Evolutionary conservation across 2,329 filamentous ascomycete species (phyloP), one percentile per base, ranked within the genome.

Genomic region (Xylaria digitata): DNA sequence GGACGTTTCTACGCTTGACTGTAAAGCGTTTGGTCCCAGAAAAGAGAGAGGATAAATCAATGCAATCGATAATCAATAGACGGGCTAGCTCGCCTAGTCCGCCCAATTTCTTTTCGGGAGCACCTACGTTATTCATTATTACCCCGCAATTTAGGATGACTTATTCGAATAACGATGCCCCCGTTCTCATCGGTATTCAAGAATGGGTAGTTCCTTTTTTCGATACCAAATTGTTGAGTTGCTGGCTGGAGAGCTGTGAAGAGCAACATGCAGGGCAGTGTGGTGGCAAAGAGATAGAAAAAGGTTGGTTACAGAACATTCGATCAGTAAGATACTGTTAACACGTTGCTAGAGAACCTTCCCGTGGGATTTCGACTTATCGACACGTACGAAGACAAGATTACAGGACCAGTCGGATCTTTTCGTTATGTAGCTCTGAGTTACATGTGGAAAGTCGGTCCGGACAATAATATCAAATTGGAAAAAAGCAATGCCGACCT

Each of bases 391-490:
- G 50, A 54, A 54, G 50, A 54, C 6, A 46, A 46, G 3, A 37
- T 57, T 5, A 23, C 11, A 32, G 42, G 46, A 9, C 42, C 26
- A 37, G n/a, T 34, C 5, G 26, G 23, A 26, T 23, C 26, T 9
- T 57, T 46, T 34, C 23, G 26, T 15, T 46, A 57, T 15, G 26
- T 46, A 9, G 42, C 54, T 21, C n/a, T 46, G 26, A 57, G 54
- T 23, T 57, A 57, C 15, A 34, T 57, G 23, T 57, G 54, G 54
- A 26, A 43, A 34, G 42, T 46, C n/a, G 54, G 54, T 9, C 42
- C n/a, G 1, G 42, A 46, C 9, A 57, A 57, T 6, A 46, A 57
- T 23, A 19, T 46, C 26, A 43, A 46, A 15, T 46, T 46, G 2
- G 54, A 46, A 11, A 57, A 57, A 46, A 6, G 26, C 4, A 57